These are phyloP conservation scores for Datisca glomerata DNA, from an alignment of 306 rosid species.

Conservation along the genomic window DNA sequence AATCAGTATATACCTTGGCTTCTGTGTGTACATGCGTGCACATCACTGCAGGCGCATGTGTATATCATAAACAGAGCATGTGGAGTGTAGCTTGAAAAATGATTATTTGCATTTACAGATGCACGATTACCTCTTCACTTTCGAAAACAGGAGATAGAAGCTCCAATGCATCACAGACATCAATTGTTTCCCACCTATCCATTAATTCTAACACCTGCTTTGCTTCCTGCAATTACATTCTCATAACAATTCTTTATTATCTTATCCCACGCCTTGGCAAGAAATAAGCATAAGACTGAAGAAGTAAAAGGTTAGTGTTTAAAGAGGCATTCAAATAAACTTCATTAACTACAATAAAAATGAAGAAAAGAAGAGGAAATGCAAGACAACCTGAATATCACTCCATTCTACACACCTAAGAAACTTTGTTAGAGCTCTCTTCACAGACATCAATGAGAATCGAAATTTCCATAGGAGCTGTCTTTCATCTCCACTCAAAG, in stretches of 20 bases:
- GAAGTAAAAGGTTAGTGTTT: too few species aligned
- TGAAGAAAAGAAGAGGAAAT: neutral
- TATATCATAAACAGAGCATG: too few species aligned
- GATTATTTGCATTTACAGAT: too few species aligned
- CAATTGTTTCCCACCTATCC: constrained; percentile 96
- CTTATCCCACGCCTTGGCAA: too few species aligned
- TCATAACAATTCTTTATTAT: constrained; percentile 6
- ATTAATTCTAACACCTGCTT: constrained; percentile 87
- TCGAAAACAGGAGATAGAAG: constrained; percentile 92
- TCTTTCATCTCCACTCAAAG: constrained; percentile 92
- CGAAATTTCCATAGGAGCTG: constrained; percentile 98
- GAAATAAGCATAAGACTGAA: too few species aligned
- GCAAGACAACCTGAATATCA: constrained; percentile 68
- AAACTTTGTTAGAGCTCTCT: constrained; percentile 97
- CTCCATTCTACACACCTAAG: constrained; percentile 99
- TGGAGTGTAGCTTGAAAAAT: too few species aligned
- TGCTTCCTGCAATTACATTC: constrained; percentile 72
- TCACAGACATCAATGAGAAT: constrained; percentile 96
- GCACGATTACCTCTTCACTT: constrained; percentile 85
- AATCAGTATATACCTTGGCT: too few species aligned
- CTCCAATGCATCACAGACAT: constrained; percentile 88
- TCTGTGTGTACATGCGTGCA: too few species aligned
- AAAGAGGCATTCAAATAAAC: neutral
- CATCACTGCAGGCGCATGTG: too few species aligned
- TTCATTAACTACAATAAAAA: constrained; percentile 1